Conservation (phyloP, 805 yeast genomes). For the Cyberlindnera mycetangii region DNA sequence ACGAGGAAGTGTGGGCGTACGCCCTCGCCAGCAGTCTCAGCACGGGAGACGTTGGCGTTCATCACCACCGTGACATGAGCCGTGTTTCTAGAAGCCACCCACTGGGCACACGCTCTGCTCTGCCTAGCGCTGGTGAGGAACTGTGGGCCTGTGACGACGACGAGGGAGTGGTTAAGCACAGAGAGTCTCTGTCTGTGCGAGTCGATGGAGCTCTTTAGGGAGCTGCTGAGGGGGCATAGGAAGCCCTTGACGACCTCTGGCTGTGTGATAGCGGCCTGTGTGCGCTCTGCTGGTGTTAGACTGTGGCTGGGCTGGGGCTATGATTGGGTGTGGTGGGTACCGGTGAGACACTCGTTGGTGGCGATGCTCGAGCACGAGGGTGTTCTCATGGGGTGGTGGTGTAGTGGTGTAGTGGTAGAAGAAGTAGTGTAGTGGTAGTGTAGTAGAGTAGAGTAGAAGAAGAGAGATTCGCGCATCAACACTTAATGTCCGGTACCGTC, state of each 20-base stretch:
- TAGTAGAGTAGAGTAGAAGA: too few relatives aligned
- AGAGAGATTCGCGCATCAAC: too few relatives aligned
- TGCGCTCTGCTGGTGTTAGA: constrained; percentile 11
- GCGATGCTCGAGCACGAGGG: constrained; percentile 7
- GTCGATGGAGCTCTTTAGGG: constrained; percentile 1
- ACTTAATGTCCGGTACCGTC: neutral
- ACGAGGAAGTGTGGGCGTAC: constrained; percentile 12
- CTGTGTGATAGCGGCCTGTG: constrained; percentile 19
- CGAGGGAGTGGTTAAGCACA: neutral
- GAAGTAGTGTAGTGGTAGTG: neutral
- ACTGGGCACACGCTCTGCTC: constrained; percentile 10
- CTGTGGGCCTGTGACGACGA: constrained; percentile 13
- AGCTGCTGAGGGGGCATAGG: constrained; percentile 10
- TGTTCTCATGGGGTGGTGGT: constrained; percentile 1
- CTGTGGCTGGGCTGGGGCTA: too few relatives aligned
- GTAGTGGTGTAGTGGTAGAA: neutral
- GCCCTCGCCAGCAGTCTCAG: neutral
- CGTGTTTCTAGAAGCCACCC: constrained; percentile 9
- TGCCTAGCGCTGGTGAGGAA: constrained; percentile 3
- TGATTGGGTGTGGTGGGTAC: constrained; percentile 6
- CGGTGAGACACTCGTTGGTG: constrained; percentile 10
- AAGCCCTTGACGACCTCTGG: constrained; percentile 18
- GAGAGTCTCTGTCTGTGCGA: neutral
- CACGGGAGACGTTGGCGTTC: constrained; percentile 9
- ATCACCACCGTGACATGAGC: constrained; percentile 2